A percentile compares a stretch with the other conserved stretches of the same genome.
Evolutionary conservation across 1,139 yeast species (phyloP).

Genomic region (Zhuliangozyma blackwelliae): DNA sequence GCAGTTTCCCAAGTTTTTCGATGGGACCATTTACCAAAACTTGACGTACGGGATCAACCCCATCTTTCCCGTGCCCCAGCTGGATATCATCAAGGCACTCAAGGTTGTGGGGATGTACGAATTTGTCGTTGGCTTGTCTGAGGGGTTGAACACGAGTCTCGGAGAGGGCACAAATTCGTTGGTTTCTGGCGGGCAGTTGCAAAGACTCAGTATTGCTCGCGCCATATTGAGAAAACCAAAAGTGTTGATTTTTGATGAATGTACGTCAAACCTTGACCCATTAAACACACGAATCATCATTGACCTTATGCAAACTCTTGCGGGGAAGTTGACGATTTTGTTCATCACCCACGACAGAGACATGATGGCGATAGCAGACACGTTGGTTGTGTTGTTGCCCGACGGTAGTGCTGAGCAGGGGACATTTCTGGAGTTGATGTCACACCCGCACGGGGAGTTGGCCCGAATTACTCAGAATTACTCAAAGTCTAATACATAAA

Average conservation of each 20-base stretch:
- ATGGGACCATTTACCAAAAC: constrained; percentile 65
- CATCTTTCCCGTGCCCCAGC: constrained; percentile 19
- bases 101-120: constrained; percentile 45
- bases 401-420: constrained; percentile 42
- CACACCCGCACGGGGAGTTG: constrained; percentile 15
- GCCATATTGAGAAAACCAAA: constrained; percentile 63
- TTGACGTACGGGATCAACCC: constrained; percentile 54
- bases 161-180: constrained; percentile 47
- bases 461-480: constrained; percentile 8
- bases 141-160: constrained; percentile 53
- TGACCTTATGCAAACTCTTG: constrained; percentile 36
- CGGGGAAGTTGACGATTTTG: constrained; percentile 34
- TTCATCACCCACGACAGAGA: constrained; percentile 59
- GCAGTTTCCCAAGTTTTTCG: constrained; percentile 62
- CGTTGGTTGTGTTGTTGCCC: constrained; percentile 35
- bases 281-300: constrained; percentile 42
- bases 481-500: background rate
- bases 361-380: constrained; percentile 49
- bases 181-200: constrained; percentile 80
- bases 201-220: constrained; percentile 71
- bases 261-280: constrained; percentile 74
- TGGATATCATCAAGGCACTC: constrained; percentile 38
- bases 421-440: constrained; percentile 10
- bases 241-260: constrained; percentile 69
- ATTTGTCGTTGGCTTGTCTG: constrained; percentile 50